A percentile compares a stretch with the other conserved stretches of the same genome.
Conservation (phyloP, 495 filamentous ascomycete genomes). For the Aspergillus ellipticus region DNA sequence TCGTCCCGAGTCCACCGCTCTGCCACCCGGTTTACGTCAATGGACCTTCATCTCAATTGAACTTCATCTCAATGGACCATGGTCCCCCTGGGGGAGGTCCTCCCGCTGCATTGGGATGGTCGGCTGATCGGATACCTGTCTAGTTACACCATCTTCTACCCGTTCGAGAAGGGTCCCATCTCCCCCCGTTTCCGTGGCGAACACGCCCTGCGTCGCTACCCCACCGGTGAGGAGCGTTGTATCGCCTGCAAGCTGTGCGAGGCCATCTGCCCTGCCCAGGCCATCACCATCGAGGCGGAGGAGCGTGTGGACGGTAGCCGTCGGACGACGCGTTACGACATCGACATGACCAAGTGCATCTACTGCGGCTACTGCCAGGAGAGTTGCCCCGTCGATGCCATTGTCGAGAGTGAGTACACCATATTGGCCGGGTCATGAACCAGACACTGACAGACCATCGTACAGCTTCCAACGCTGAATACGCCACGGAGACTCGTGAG, state of each 20-base stretch:
- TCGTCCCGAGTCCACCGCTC: constrained; percentile 1
- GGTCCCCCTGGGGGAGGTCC: background rate
- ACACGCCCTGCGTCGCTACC: constrained; percentile 91
- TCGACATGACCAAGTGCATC: constrained; percentile 99
- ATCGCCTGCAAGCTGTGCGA: constrained; percentile 99
- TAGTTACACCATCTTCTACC: constrained; percentile 97
- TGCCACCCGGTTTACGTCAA: background rate
- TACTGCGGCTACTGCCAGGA: constrained; percentile 99
- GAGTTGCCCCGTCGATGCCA: constrained; percentile 96
- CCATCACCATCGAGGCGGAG: constrained; percentile 98
- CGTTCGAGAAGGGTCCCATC: constrained; percentile 98
- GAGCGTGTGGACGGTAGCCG: constrained; percentile 93
- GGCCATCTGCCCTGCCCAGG: constrained; percentile 93
- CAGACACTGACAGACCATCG: constrained; percentile 18
- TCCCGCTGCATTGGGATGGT: background rate
- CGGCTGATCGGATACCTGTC: constrained; percentile 9
- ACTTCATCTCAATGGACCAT: background rate
- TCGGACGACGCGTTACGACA: constrained; percentile 95
- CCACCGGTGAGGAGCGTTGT: constrained; percentile 95
- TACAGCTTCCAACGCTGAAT: constrained; percentile 86
- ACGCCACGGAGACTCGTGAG: constrained; percentile 94
- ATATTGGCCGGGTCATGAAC: background rate
- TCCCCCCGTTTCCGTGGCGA: constrained; percentile 97
- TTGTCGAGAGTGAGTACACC: constrained; percentile 71
- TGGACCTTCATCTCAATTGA: background rate